Percentiles rank a stretch among this genome's conserved stretches.
phyloP scores from a whole-genome alignment of 73 alveolate genomes.

The Breviolum minutum region DNA sequence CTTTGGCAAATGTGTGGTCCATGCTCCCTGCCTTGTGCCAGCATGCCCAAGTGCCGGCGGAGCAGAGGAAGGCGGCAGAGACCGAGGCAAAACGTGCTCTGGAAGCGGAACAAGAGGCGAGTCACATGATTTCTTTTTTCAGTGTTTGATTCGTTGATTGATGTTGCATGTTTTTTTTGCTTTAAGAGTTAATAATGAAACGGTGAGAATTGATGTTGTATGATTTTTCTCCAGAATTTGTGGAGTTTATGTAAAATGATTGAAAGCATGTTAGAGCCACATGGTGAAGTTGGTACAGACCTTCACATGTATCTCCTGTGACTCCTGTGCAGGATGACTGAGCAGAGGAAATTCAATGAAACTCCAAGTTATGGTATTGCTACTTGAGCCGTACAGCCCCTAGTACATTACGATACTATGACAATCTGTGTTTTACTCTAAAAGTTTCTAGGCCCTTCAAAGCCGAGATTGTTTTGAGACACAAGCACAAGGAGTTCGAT shows the following conservation, averaged over 20 bases:
- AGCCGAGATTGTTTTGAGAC: not conserved
- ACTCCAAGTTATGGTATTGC: not conserved
- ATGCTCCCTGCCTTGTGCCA: not conserved
- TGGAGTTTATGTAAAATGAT: too few relatives aligned
- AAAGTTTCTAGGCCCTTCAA: too few relatives aligned
- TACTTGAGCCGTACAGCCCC: not conserved
- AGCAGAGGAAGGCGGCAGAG: slow-evolving; percentile 88
- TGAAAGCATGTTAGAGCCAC: too few relatives aligned
- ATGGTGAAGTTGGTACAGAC: too few relatives aligned
- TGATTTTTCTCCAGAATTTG: too few relatives aligned
- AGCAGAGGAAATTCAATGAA: not conserved
- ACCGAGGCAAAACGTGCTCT: slow-evolving; percentile 63
- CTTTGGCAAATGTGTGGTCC: not conserved
- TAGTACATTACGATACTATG: too few relatives aligned
- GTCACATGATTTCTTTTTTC: not conserved
- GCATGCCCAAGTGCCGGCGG: slow-evolving; percentile 75
- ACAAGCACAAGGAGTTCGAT: not conserved
- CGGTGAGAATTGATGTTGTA: not conserved
- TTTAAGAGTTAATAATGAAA: not conserved
- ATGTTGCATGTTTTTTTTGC: not conserved
- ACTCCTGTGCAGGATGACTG: not conserved
- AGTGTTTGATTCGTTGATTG: too few relatives aligned
- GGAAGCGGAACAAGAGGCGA: slow-evolving; percentile 80
- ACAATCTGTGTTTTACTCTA: too few relatives aligned
- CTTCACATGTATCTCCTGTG: too few relatives aligned